Percentiles rank a stretch among this genome's conserved stretches.
Conservation (phyloP, 257 asterid genomes). For the Scutellaria baicalensis region DNA sequence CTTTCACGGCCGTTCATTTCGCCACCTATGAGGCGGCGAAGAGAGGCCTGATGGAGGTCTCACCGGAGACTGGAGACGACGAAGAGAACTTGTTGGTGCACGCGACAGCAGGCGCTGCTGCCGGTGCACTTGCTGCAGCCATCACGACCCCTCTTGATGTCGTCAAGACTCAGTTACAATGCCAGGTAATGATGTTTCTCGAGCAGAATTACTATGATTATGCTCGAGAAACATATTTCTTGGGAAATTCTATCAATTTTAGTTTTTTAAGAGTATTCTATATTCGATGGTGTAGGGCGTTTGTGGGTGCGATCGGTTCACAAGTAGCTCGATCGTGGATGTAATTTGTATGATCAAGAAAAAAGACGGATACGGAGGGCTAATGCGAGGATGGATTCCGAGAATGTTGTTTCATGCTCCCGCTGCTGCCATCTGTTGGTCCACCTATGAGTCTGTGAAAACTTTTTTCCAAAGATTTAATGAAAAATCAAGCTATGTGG, state of each 20-base stretch:
- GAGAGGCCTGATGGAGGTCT: conserved; percentile 28
- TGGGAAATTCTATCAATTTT: no score
- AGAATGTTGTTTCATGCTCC: conserved; percentile 75
- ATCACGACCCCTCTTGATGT: conserved; percentile 66
- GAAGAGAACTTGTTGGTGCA: conserved; percentile 49
- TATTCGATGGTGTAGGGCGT: conserved; percentile 40
- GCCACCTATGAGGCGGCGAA: conserved; percentile 58
- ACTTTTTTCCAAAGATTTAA: conserved; percentile 31
- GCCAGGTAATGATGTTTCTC: conserved; percentile 36
- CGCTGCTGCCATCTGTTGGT: conserved; percentile 75
- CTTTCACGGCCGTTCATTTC: conserved; percentile 58
- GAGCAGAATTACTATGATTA: no score
- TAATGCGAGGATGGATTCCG: conserved; percentile 55
- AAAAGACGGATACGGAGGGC: conserved; percentile 53
- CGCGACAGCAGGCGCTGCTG: conserved; percentile 61
- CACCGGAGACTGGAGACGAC: conserved; percentile 8
- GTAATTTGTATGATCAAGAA: conserved; percentile 32
- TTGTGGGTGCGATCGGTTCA: conserved; percentile 50
- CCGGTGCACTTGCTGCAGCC: conserved; percentile 56
- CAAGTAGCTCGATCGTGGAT: conserved; percentile 41
- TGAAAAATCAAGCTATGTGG: neutral
- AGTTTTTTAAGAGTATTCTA: no score
- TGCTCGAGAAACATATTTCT: no score
- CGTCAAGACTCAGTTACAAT: conserved; percentile 65
- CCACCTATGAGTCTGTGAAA: conserved; percentile 59